Conservation (phyloP, 2,329 filamentous ascomycete genomes). For the Hirsutella thompsonii region DNA sequence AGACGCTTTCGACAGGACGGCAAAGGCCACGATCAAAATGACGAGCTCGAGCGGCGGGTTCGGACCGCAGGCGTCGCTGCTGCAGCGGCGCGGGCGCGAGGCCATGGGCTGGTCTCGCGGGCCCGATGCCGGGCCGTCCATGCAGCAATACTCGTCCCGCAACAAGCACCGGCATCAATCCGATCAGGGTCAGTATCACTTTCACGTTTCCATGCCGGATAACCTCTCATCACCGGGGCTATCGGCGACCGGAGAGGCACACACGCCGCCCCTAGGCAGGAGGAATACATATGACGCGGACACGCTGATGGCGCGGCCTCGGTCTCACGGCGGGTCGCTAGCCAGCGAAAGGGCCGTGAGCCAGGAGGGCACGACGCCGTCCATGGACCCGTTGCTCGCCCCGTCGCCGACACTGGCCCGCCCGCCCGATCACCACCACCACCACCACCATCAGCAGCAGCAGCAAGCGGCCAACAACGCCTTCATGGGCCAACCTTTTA, state of each 20-base stretch:
- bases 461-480: conserved; percentile 12
- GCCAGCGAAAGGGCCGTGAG: conserved; percentile 15
- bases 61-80: conserved; percentile 26
- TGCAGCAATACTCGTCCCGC: conserved; percentile 10
- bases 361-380: conserved; percentile 12
- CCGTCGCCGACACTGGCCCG: conserved; percentile 27
- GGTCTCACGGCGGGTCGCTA: conserved; percentile 16
- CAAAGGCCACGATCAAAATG: conserved; percentile 92
- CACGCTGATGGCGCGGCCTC: conserved; percentile 16
- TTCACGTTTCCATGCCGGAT: conserved; percentile 25
- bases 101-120: conserved; percentile 16
- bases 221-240: conserved; percentile 27
- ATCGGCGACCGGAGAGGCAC: conserved; percentile 22
- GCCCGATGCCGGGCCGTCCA: conserved; percentile 13
- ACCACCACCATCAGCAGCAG: conserved; percentile 18
- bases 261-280: conserved; percentile 25
- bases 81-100: conserved; percentile 16
- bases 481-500: conserved; percentile 20
- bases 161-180: conserved; percentile 12
- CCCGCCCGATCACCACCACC: conserved; percentile 22
- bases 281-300: conserved; percentile 22
- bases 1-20: conserved; percentile 89
- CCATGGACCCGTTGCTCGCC: conserved; percentile 28
- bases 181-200: conserved; percentile 18
- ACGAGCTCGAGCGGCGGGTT: conserved; percentile 79